A percentile compares a stretch with the other conserved stretches of the same genome.
Evolutionary conservation across 2,329 filamentous ascomycete genomes (phyloP).

Genomic region (Arthrobotrys sphaeroides): DNA sequence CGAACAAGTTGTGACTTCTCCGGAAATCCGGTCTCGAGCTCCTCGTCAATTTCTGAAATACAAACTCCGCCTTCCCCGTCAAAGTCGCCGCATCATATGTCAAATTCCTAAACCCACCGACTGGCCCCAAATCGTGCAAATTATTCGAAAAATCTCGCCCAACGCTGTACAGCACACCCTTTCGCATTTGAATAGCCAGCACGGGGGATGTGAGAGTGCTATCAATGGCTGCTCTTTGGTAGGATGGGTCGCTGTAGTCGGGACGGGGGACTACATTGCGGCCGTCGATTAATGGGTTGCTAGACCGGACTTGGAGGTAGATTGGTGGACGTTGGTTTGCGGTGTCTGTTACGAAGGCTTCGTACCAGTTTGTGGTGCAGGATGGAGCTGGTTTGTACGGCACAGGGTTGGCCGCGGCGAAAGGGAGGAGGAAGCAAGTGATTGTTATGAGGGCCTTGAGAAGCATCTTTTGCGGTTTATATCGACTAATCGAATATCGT

Average conservation of each 20-base stretch:
- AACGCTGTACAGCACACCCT: constrained; percentile 20
- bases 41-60: constrained; percentile 43
- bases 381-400: constrained; percentile 14
- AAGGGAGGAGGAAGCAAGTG: not conserved
- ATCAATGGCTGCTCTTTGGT: constrained; percentile 31
- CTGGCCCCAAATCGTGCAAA: constrained; percentile 31
- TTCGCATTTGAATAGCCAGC: constrained; percentile 37
- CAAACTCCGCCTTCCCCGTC: constrained; percentile 37
- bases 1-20: constrained; percentile 28
- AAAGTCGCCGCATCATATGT: constrained; percentile 34
- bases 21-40: constrained; percentile 23
- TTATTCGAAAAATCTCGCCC: constrained; percentile 45
- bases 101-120: constrained; percentile 48
- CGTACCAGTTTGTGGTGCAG: constrained; percentile 41
- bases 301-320: constrained; percentile 42
- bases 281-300: constrained; percentile 38
- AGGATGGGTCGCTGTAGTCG: not conserved
- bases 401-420: not conserved
- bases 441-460: not conserved
- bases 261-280: constrained; percentile 46
- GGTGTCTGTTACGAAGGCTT: constrained; percentile 47
- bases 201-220: constrained; percentile 20
- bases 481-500: too few relatives aligned
- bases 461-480: too few relatives aligned
- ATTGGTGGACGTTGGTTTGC: constrained; percentile 43